Percentiles rank a stretch among this genome's conserved stretches.
Evolutionary conservation across 1,284 basidiomycete genomes (phyloP).

Genomic region (Exobasidium cylindrosporum): DNA sequence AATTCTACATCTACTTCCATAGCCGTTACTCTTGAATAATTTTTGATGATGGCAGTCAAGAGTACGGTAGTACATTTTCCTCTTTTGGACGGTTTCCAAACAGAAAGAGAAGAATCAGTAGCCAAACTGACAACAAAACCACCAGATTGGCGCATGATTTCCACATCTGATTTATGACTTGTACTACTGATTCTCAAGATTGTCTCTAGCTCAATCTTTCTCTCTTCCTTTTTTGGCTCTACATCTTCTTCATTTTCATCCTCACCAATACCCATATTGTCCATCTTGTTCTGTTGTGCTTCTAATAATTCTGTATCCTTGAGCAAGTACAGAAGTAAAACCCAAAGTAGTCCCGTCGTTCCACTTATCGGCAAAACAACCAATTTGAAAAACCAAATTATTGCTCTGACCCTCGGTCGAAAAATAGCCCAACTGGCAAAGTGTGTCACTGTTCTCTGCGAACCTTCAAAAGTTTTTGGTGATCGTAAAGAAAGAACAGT

Average conservation of each 20-base stretch:
- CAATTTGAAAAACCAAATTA: conserved; percentile 74
- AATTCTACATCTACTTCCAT: conserved; percentile 29
- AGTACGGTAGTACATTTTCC: conserved; percentile 15
- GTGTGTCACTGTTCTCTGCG: conserved; percentile 22
- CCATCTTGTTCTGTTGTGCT: conserved; percentile 65
- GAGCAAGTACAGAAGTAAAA: conserved; percentile 78
- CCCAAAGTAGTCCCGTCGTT: conserved; percentile 73
- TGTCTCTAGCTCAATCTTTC: conserved; percentile 50
- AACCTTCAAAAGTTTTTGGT: conserved; percentile 5
- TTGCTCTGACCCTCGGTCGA: conserved; percentile 57
- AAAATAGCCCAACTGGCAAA: conserved; percentile 47
- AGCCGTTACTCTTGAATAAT: conserved; percentile 21
- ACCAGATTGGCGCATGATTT: conserved; percentile 69
- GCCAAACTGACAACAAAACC: conserved; percentile 72
- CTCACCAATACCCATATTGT: conserved; percentile 10
- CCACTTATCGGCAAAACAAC: conserved; percentile 78
- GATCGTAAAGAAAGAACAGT: conserved; percentile 69
- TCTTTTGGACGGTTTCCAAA: conserved; percentile 18
- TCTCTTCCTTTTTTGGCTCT: conserved; percentile 48
- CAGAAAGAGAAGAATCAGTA: conserved; percentile 61
- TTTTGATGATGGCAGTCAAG: conserved; percentile 2
- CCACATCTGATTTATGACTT: conserved; percentile 74
- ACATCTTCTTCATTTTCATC: conserved; percentile 39
- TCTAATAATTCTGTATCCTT: conserved; percentile 89
- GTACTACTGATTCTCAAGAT: conserved; percentile 71